A percentile compares a stretch with the other conserved stretches of the same genome.
Evolutionary conservation across 129 eudicot genomes (phyloP).

Genomic region (Tagetes erecta): DNA sequence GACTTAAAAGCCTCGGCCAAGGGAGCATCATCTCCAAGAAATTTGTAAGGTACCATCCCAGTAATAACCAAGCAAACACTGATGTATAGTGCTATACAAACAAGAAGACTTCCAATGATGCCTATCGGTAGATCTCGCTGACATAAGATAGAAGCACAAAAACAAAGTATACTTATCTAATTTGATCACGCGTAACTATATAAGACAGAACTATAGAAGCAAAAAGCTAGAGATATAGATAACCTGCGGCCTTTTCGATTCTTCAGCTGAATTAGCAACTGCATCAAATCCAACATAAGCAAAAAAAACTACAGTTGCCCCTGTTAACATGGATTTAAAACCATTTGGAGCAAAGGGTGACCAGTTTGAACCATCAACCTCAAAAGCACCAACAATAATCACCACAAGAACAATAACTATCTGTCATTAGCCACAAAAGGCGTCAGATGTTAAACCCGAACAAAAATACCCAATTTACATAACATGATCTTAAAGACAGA

Average conservation of each 20-base stretch:
- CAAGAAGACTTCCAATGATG: conserved; percentile 84
- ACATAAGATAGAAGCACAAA: conserved; percentile 18
- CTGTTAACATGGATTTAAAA: conserved; percentile 68
- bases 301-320: conserved; percentile 93
- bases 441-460: not conserved
- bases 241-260: conserved; percentile 95
- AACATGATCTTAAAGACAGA: not conserved
- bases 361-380: conserved; percentile 91
- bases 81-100: conserved; percentile 71
- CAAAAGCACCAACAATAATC: conserved; percentile 71
- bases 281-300: conserved; percentile 99
- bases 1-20: conserved; percentile 84
- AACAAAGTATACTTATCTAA: not conserved
- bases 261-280: conserved; percentile 99
- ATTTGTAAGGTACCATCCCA: conserved; percentile 88
- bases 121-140: conserved; percentile 97
- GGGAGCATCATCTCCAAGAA: conserved; percentile 94
- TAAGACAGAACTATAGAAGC: not conserved
- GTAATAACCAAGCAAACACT: conserved; percentile 92
- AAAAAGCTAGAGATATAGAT: conserved; percentile 1
- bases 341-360: conserved; percentile 92
- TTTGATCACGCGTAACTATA: not conserved
- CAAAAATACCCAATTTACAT: not conserved
- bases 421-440: conserved; percentile 54
- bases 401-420: conserved; percentile 81